These are phyloP conservation scores for Viola pubescens DNA, from an alignment of 441 rosid species.

Conservation along the genomic window DNA sequence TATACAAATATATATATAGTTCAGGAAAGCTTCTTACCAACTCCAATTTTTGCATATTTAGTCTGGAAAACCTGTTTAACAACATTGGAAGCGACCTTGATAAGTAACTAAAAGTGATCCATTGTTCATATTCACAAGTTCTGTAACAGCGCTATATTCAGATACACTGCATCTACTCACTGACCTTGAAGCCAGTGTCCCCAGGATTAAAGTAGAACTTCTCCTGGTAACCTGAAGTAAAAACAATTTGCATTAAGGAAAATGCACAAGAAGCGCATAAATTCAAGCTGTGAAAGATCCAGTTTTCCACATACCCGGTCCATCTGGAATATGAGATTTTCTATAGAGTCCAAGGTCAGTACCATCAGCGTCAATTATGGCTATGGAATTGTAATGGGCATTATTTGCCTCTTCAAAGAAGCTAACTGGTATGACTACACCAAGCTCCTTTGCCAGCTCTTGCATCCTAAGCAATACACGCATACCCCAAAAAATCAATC, in stretches of 20 bases:
- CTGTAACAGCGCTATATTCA: background rate
- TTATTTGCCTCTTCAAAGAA: constrained; percentile 94
- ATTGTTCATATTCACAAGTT: background rate
- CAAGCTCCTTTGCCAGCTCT: constrained; percentile 71
- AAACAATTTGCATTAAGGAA: constrained; percentile 5
- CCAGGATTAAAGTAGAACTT: constrained; percentile 96
- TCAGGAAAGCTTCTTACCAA: constrained; percentile 39
- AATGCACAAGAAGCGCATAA: constrained; percentile 12
- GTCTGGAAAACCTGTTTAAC: constrained; percentile 70
- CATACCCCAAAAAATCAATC: constrained; percentile 10
- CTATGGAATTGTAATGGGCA: constrained; percentile 87
- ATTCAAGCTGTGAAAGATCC: constrained; percentile 15
- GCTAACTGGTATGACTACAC: constrained; percentile 82
- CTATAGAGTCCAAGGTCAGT: constrained; percentile 84
- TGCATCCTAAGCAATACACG: constrained; percentile 52
- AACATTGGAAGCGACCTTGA: background rate
- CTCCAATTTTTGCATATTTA: constrained; percentile 84
- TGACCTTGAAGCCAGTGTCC: constrained; percentile 78
- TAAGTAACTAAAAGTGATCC: no score
- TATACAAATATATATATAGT: constrained; percentile 1
- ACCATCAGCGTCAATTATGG: constrained; percentile 88
- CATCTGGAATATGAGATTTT: constrained; percentile 96
- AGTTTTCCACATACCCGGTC: constrained; percentile 52
- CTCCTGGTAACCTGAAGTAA: constrained; percentile 70
- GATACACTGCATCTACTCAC: constrained; percentile 10